Base-by-base conservation (phyloP, 1,284 basidiomycete genomes). In the Papiliotrema nemorosa region DNA sequence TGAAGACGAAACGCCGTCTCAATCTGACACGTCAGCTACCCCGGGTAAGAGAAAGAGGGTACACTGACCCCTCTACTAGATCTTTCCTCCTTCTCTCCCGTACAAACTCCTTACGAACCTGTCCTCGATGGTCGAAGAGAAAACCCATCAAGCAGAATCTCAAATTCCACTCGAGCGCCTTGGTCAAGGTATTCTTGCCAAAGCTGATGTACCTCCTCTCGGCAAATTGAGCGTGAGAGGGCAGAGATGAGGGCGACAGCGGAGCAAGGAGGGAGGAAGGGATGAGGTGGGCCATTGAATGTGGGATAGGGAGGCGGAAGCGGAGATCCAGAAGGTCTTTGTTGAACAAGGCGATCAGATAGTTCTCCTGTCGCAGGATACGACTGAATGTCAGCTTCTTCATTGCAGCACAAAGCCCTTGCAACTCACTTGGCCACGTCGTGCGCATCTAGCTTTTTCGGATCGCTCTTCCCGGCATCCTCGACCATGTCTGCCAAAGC, bases 341-440 rank as follows among this genome's bases (percentile, higher is more conserved):
- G 78, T 97, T 97, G 77, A 98, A 97, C 14, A 99, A 76, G 0
- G 94, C 93, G 53, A 97, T 96, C 44, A 99, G 81, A 72, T 97
- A 99, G 75, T 99, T 99, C 72, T 97, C 92, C 71, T 96, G 90
- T 18, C 94, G 83, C 83, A 98, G 84, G 66, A 99, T 96, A 42
- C 96, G 87, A 69, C 74, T 76, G 52, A 10, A 5, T 24, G 38
- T 46, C n/a, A 47, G 43, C 25, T 39, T 22, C 22, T 10, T 24
- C n/a, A 12, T 3, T 22, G 24, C 18, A 9, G 2, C 5, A 24
- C 25, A 12, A 34, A n/a, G 20, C 2, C 14, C 2, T 24, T 1
- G 13, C 21, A 3, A 26, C 72, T 61, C 43, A 76, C 75, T 97
- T 75, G 14, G 73, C 73, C 16, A 75, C 69, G 49, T 75, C 93